Evolutionary conservation across 2,329 filamentous ascomycete genomes (phyloP), one percentile per base, ranked within the genome.

Genomic region (Cladosporium sp.): DNA sequence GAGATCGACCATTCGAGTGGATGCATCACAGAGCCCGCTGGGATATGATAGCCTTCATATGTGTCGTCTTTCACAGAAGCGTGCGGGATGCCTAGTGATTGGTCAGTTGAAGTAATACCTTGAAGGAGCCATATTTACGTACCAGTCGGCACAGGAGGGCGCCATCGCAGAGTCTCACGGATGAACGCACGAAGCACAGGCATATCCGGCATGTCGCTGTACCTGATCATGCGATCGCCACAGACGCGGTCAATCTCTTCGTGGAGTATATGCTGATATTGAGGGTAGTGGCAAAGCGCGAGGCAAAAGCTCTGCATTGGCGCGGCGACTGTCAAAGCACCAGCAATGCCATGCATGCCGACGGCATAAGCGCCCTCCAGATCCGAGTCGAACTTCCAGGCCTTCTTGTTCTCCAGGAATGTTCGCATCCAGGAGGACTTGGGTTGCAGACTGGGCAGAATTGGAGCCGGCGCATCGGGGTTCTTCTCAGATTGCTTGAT

Each of bases 161-260:
- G 69, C 78, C 78, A 82, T 38, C 79, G 68, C n/a, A 80, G 61
- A 12, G 76, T 78, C 64, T 83, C 79, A 62, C 82, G 80, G 20
- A 82, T 64, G 36, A 77, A 77, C 1, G 78, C 78, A 13, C 78
- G 68, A 8, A 81, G 70, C 0, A 70, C 77, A 0, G 79, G 78
- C 16, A 82, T 64, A 13, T 72, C 63, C 2, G 73, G 64, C 55
- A 73, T 74, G 57, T 82, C 77, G 7, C 67, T 65, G 29, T 76
- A 70, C 12, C 65, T 74, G 0, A 79, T 78, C 66, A 80, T 70
- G 16, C 74, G 70, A 51, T 77, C 71, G 13, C 77, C 77, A 49
- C 76, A 78, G 1, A 80, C 75, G 7, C 70, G 64, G 55, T 83
- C 79, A 12, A 83, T 72, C 61, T 83, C 79, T 39, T 74, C 76